Conservation (phyloP, 2,329 filamentous ascomycete species). For the Penicillium aurantiogriseum region DNA sequence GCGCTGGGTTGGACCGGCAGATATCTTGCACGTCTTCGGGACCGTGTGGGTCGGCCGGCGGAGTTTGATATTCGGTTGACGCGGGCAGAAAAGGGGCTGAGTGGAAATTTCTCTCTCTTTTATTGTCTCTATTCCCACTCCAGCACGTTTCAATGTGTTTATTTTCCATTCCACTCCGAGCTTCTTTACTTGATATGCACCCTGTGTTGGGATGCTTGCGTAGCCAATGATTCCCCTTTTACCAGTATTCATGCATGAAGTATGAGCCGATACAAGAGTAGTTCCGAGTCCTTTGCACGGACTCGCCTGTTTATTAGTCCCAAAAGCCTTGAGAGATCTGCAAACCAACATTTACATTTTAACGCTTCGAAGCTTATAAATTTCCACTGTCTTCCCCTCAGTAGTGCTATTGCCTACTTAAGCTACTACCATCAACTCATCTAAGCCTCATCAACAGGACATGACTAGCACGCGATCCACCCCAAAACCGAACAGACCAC, state of each 20-base stretch:
- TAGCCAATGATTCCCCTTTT: slow-evolving; percentile 14
- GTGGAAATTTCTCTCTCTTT: slow-evolving; percentile 44
- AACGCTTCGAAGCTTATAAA: neutral
- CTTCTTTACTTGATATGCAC: slow-evolving; percentile 4
- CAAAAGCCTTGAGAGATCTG: neutral
- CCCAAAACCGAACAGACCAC: neutral
- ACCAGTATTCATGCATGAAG: neutral
- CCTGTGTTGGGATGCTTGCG: slow-evolving; percentile 9
- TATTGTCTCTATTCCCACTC: slow-evolving; percentile 43
- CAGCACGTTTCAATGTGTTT: slow-evolving; percentile 42
- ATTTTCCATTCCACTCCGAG: slow-evolving; percentile 26
- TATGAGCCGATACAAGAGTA: neutral
- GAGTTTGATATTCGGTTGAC: slow-evolving; percentile 45
- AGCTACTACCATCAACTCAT: neutral
- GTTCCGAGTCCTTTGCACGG: neutral
- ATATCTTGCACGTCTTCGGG: slow-evolving; percentile 36
- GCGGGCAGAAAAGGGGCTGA: slow-evolving; percentile 41
- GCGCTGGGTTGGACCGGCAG: slow-evolving; percentile 39
- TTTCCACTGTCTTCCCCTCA: neutral
- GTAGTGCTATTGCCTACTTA: neutral
- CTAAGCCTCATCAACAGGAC: neutral
- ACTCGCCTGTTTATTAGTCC: neutral
- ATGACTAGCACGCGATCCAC: neutral
- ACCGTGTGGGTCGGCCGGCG: slow-evolving; percentile 41
- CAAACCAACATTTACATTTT: too few relatives aligned